Evolutionary conservation across 495 filamentous ascomycete genomes (phyloP).

Genomic region (Chaetomium cochliodes): DNA sequence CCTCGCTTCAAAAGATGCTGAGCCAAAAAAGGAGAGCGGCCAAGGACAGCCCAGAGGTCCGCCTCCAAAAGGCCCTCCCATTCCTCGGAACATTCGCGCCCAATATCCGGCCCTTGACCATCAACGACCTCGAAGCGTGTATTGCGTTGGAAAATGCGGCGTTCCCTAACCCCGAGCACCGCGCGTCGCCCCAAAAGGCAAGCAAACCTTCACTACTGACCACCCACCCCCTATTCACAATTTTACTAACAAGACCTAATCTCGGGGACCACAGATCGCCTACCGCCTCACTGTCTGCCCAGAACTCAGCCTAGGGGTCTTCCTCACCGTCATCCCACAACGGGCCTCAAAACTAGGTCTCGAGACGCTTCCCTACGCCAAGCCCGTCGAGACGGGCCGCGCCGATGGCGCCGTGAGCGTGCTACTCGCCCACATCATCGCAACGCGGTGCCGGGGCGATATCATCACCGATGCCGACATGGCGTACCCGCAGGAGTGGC

Average conservation of each 20-base stretch:
- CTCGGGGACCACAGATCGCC: conserved; percentile 55
- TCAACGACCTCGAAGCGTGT: conserved; percentile 74
- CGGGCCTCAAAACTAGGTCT: conserved; percentile 47
- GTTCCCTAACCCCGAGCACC: conserved; percentile 66
- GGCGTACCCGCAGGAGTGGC: conserved; percentile 67
- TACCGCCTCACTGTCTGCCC: conserved; percentile 78
- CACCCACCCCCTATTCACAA: conserved; percentile 5
- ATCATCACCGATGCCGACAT: conserved; percentile 75
- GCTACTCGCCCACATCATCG: conserved; percentile 79
- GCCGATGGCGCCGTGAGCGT: conserved; percentile 53
- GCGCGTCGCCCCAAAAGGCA: conserved; percentile 80
- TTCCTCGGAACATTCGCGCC: conserved; percentile 46
- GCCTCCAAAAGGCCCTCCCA: conserved; percentile 33
- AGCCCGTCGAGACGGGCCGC: conserved; percentile 49
- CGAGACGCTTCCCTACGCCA: conserved; percentile 49
- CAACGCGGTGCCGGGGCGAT: conserved; percentile 61
- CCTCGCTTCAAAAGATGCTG: conserved; percentile 31
- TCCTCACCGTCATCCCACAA: conserved; percentile 56
- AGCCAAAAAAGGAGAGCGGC: conserved; percentile 35
- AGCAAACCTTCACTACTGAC: conserved; percentile 42
- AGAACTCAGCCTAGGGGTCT: conserved; percentile 80
- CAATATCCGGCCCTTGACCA: conserved; percentile 67
- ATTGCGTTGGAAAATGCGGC: conserved; percentile 70
- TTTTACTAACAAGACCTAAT: background rate
- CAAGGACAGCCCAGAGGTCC: conserved; percentile 31